Percentiles rank a stretch among this genome's conserved stretches.
Evolutionary conservation across 345 rosid species (phyloP).

Genomic region (Rhodomyrtus tomentosa): DNA sequence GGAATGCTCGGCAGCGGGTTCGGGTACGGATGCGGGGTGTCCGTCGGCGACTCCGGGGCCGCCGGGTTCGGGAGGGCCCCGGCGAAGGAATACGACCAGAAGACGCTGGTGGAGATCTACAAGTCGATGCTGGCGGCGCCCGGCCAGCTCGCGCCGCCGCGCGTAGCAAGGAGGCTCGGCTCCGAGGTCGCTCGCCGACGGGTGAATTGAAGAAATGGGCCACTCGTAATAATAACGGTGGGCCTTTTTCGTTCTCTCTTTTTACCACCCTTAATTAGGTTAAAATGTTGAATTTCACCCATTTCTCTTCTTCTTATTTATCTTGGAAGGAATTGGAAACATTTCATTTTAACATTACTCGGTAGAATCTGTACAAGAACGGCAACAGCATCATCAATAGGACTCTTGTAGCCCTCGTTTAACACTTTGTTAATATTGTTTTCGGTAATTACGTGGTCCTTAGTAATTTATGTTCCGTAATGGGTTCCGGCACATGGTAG

Average conservation of each 20-base stretch:
- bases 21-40: conserved; percentile 4
- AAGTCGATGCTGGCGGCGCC: conserved; percentile 43
- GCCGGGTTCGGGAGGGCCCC: conserved; percentile 13
- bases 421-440: neutral
- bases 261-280: neutral
- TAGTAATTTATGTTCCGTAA: neutral
- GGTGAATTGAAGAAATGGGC: neutral
- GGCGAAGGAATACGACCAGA: conserved; percentile 44
- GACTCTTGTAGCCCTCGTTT: neutral
- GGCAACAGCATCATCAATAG: neutral
- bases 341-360: neutral
- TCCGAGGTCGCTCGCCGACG: conserved; percentile 5
- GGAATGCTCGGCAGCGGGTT: conserved; percentile 7
- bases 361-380: neutral
- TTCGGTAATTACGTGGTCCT: neutral
- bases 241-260: no score
- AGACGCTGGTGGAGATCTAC: conserved; percentile 57
- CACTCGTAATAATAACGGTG: neutral
- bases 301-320: neutral
- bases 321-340: neutral
- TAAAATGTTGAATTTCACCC: neutral
- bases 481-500: neutral
- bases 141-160: conserved; percentile 32
- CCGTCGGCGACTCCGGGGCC: neutral
- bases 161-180: conserved; percentile 18